phyloP scores from a whole-genome alignment of 352 stramenopile genomes.

The Phytopythium sindhum region DNA sequence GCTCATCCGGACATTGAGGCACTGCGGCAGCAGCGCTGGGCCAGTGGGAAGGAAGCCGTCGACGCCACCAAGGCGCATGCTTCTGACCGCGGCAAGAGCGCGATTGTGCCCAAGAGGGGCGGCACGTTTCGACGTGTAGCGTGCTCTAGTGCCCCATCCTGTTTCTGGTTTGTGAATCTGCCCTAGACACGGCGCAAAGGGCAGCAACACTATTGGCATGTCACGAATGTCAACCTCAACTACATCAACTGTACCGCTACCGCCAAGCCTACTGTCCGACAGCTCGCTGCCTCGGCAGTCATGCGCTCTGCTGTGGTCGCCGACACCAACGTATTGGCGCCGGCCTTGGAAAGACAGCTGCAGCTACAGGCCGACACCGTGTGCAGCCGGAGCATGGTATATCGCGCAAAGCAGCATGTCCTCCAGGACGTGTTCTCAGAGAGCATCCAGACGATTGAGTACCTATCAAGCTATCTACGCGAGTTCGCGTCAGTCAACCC shows the following conservation, averaged over 20 bases:
- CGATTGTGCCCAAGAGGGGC: not conserved
- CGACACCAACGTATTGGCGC: slow-evolving; percentile 1
- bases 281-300: not conserved
- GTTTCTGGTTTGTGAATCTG: slow-evolving; percentile 11
- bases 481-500: not conserved
- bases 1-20: too few relatives aligned
- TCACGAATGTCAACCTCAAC: slow-evolving; percentile 3
- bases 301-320: slow-evolving; percentile 6
- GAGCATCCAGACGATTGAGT: not conserved
- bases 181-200: not conserved
- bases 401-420: slow-evolving; percentile 7
- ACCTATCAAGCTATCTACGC: slow-evolving; percentile 5
- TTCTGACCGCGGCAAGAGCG: not conserved
- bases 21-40: not conserved
- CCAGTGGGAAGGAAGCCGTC: not conserved
- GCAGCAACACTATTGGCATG: slow-evolving; percentile 8
- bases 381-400: slow-evolving; percentile 6
- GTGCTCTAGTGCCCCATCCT: not conserved
- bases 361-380: not conserved
- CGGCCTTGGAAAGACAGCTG: slow-evolving; percentile 9
- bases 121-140: slow-evolving; percentile 1
- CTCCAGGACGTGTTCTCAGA: slow-evolving; percentile 6
- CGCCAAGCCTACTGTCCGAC: not conserved
- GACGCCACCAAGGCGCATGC: not conserved
- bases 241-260: slow-evolving; percentile 8